phyloP scores from a whole-genome alignment of 805 yeast species.

The Kuraishia molischiana region DNA sequence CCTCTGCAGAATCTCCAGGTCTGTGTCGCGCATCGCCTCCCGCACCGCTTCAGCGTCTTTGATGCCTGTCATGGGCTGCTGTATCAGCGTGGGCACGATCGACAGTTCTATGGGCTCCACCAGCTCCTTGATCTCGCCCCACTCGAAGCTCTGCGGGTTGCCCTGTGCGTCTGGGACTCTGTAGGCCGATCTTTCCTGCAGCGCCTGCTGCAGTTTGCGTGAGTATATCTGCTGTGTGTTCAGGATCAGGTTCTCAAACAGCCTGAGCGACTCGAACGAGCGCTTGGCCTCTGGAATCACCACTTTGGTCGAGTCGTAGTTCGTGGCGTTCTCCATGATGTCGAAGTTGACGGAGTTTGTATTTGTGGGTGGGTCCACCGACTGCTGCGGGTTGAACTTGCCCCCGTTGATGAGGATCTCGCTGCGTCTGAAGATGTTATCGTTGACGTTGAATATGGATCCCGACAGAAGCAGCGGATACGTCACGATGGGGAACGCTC shows the following conservation, averaged over 20 bases:
- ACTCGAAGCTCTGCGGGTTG: slow-evolving; percentile 6
- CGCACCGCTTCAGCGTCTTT: background rate
- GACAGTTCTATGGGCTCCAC: slow-evolving; percentile 9
- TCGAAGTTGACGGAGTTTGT: slow-evolving; percentile 23
- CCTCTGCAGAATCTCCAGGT: slow-evolving; percentile 11
- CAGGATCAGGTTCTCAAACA: slow-evolving; percentile 16
- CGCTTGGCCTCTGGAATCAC: background rate
- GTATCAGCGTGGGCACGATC: slow-evolving; percentile 8
- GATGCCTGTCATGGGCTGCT: background rate
- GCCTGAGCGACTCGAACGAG: slow-evolving; percentile 13
- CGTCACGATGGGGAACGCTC: slow-evolving; percentile 19
- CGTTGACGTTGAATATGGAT: slow-evolving; percentile 28
- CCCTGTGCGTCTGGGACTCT: slow-evolving; percentile 7
- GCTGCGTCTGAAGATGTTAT: slow-evolving; percentile 26
- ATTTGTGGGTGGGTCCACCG: slow-evolving; percentile 28
- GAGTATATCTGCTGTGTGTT: slow-evolving; percentile 18
- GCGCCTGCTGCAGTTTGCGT: slow-evolving; percentile 15
- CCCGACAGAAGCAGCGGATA: slow-evolving; percentile 28
- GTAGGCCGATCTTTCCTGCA: slow-evolving; percentile 10
- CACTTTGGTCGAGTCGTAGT: slow-evolving; percentile 16
- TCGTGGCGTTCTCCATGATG: slow-evolving; percentile 21
- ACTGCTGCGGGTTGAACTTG: slow-evolving; percentile 34
- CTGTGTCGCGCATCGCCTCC: background rate
- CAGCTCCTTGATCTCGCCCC: slow-evolving; percentile 10
- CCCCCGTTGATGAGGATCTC: slow-evolving; percentile 23